Evolutionary conservation across 2,329 filamentous ascomycete genomes (phyloP), one percentile per base, ranked within the genome.

Genomic region (Penicillium sp.): DNA sequence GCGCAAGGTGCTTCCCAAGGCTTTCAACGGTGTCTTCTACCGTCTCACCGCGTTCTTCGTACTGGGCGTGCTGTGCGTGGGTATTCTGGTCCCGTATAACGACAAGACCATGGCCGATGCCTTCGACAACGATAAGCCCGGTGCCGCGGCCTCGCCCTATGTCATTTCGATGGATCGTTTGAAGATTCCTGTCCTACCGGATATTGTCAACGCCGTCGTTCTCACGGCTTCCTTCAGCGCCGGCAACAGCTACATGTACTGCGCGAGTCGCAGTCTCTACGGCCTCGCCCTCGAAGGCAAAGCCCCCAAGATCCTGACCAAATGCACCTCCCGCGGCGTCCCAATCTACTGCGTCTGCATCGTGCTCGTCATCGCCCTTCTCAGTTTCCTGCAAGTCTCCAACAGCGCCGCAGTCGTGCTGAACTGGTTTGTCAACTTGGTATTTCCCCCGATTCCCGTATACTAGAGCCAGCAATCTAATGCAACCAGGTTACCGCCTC

Each of bases 21-120:
- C 90, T 1, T 92, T 86, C 73, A 91, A 91, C 56, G 85, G 87
- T 46, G 89, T 92, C 1, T 92, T 92, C 71, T 92, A 90, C 71
- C 86, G 90, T 31, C 77, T 93, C 31, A 87, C 87, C 0, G 76
- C 83, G 1, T 92, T 93, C 71, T 92, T 92, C 74, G 82, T 91
- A 38, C 81, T 91, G 1, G 89, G 89, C 1, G 85, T 88, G 0
- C 79, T 94, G 2, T 85, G 83, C 18, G 86, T 91, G 4, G 88
- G 89, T 8, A 87, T 91, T 47, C 69, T 90, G 21, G 84, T 92
- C 36, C 82, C 91, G 1, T 88, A 88, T 70, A 80, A 90, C 56
- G 84, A 92, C 62, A 62, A 76, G 1, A 79, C 80, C 7, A 80
- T 93, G 59, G 80, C 74, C 2, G 80, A 79, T 46, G 87, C 86